Percentiles rank a stretch among this genome's conserved stretches.
phyloP scores from a whole-genome alignment of 2,329 filamentous ascomycete species.

The Pseudonectria foliicola region DNA sequence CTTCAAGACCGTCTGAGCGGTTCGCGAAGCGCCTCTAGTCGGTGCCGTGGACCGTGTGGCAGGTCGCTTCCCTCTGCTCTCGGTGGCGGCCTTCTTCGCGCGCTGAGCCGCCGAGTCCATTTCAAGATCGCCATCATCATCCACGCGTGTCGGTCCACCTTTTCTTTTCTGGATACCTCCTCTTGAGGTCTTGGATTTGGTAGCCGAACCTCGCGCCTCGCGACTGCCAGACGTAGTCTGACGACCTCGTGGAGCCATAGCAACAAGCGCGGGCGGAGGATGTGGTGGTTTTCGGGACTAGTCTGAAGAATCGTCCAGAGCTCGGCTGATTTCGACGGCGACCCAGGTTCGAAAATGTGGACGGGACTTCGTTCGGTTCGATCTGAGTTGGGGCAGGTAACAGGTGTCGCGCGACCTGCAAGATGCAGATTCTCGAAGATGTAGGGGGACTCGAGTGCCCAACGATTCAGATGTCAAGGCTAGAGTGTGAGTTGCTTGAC shows the following conservation, averaged over 20 bases:
- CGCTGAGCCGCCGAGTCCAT: slow-evolving; percentile 41
- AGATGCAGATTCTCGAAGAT: no score
- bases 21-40: slow-evolving; percentile 26
- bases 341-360: no score
- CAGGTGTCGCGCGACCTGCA: no score
- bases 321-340: no score
- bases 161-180: slow-evolving; percentile 47
- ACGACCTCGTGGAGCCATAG: slow-evolving; percentile 31
- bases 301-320: slow-evolving; percentile 12
- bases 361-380: no score
- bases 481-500: no score
- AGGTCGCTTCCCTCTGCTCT: slow-evolving; percentile 23
- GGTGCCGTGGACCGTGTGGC: slow-evolving; percentile 20
- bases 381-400: no score
- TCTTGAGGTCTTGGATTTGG: slow-evolving; percentile 28
- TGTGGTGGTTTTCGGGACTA: slow-evolving; percentile 4
- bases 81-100: slow-evolving; percentile 24
- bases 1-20: slow-evolving; percentile 37
- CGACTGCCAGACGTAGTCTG: slow-evolving; percentile 20
- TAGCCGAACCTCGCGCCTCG: slow-evolving; percentile 23
- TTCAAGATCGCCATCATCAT: slow-evolving; percentile 53
- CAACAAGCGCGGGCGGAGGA: slow-evolving; percentile 1
- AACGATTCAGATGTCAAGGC: no score
- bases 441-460: no score
- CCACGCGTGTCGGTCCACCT: slow-evolving; percentile 32